Evolutionary conservation across 257 asterid species (phyloP).

Genomic region (Solanum paucissectum): DNA sequence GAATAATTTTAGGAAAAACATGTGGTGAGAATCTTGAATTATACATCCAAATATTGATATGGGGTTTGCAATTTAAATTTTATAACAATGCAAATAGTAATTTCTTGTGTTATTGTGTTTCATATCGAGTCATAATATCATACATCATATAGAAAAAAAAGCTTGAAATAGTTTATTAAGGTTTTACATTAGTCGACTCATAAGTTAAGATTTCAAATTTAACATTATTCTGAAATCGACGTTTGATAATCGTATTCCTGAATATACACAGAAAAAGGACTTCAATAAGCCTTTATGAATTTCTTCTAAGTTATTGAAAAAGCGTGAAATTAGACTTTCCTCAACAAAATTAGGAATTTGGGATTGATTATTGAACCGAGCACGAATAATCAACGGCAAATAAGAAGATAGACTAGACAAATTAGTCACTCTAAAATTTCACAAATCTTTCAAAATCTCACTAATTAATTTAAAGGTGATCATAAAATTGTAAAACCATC

Average conservation of each 20-base stretch:
- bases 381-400: background rate
- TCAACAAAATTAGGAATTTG: background rate
- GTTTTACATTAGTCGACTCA: background rate
- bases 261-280: background rate
- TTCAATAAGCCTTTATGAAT: background rate
- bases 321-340: background rate
- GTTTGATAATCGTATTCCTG: background rate
- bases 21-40: background rate
- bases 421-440: background rate
- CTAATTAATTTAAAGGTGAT: background rate
- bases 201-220: background rate
- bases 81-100: background rate
- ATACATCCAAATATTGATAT: background rate
- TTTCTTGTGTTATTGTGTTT: background rate
- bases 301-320: background rate
- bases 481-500: background rate
- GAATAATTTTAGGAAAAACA: background rate
- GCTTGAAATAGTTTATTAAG: background rate
- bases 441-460: background rate
- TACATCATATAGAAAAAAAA: background rate
- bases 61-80: background rate
- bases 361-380: background rate
- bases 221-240: background rate
- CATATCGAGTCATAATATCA: background rate
- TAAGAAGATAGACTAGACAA: background rate